Evolutionary conservation across 768 basidiomycete species (phyloP).

Genomic region (Tricholoma hemisulphureum): DNA sequence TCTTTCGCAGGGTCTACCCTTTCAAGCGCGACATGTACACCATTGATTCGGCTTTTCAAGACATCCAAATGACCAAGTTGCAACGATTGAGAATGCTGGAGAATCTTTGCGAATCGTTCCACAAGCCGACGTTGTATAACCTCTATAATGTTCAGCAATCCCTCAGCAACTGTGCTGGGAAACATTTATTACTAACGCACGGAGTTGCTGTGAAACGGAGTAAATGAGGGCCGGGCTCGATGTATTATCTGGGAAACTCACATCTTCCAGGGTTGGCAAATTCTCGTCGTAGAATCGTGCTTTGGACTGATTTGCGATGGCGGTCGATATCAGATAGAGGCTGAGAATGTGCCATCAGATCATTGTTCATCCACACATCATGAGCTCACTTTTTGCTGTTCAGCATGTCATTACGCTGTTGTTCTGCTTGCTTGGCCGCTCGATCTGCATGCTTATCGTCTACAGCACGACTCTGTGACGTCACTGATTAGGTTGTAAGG

Average conservation of each 20-base stretch:
- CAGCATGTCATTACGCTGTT: conserved; percentile 74
- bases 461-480: conserved; percentile 53
- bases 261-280: conserved; percentile 69
- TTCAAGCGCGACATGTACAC: conserved; percentile 47
- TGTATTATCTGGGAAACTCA: conserved; percentile 34
- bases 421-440: conserved; percentile 69
- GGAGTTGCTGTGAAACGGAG: conserved; percentile 56
- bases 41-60: conserved; percentile 49
- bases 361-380: not conserved
- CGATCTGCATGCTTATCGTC: conserved; percentile 80
- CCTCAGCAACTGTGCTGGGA: not conserved
- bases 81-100: conserved; percentile 59
- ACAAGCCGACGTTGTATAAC: conserved; percentile 57
- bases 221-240: not conserved
- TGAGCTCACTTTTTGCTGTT: conserved; percentile 71
- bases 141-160: not conserved
- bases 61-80: conserved; percentile 58
- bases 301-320: conserved; percentile 67
- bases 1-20: conserved; percentile 59
- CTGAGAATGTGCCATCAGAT: conserved; percentile 34
- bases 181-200: conserved; percentile 31
- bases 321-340: conserved; percentile 67
- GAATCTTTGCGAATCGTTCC: conserved; percentile 49
- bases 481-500: conserved; percentile 2
- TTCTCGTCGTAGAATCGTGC: conserved; percentile 69